These are phyloP conservation scores for Cucurbita moschata DNA, from an alignment of 306 rosid genomes.

Conservation along the genomic window DNA sequence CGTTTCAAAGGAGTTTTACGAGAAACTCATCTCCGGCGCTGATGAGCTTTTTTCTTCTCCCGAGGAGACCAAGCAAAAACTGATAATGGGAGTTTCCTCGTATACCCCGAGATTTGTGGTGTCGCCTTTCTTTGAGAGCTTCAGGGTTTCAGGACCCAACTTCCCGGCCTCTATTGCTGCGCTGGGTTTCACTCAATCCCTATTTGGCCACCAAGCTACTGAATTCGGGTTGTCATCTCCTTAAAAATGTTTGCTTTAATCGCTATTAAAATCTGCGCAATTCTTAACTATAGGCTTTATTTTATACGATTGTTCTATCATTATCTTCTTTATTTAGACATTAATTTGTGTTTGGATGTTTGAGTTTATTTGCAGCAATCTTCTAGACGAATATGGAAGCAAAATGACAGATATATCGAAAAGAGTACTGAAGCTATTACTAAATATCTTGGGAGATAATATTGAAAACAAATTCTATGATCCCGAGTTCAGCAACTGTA, in stretches of 20 bases:
- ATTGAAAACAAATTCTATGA: conserved; percentile 29
- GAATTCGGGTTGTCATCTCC: conserved; percentile 27
- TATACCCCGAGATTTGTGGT: conserved; percentile 60
- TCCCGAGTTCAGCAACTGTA: conserved; percentile 37
- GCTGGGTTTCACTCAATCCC: conserved; percentile 18
- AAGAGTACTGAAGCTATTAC: conserved; percentile 21
- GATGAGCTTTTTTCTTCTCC: conserved; percentile 25
- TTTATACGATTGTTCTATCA: too few relatives aligned
- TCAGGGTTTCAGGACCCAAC: conserved; percentile 47
- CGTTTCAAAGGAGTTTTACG: conserved; percentile 44
- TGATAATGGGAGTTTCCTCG: conserved; percentile 45
- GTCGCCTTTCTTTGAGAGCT: conserved; percentile 65
- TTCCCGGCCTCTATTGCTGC: conserved; percentile 39
- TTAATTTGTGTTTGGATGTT: neutral
- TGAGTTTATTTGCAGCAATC: conserved; percentile 5
- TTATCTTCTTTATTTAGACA: too few relatives aligned
- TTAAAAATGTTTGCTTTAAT: too few relatives aligned
- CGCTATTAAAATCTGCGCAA: too few relatives aligned
- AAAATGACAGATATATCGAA: conserved; percentile 43
- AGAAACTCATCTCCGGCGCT: conserved; percentile 21
- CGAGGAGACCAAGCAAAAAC: conserved; percentile 26
- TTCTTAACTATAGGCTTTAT: too few relatives aligned
- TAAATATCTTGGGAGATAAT: conserved; percentile 20
- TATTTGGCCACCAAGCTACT: conserved; percentile 27
- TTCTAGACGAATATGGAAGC: conserved; percentile 43